A percentile compares a stretch with the other conserved stretches of the same genome.
Evolutionary conservation across 164 flowering plant genomes (phyloP).

Genomic region (Vitis rotundifolia): DNA sequence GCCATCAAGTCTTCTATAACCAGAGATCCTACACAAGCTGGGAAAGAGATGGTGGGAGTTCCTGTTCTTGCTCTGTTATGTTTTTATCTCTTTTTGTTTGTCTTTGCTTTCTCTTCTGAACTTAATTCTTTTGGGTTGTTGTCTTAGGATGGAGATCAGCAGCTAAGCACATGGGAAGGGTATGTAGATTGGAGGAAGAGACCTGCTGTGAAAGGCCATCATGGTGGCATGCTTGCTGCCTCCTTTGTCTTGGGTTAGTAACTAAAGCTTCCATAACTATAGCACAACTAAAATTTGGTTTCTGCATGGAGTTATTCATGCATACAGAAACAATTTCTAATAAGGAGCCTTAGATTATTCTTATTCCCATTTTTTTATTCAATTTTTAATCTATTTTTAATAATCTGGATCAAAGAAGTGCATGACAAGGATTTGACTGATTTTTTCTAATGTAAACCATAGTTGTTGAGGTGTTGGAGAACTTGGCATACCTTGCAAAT

Average conservation of each 20-base stretch:
- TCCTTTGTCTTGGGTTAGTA: slow-evolving; percentile 64
- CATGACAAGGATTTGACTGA: neutral
- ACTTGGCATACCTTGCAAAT: slow-evolving; percentile 76
- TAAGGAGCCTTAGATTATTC: neutral
- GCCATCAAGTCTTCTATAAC: neutral
- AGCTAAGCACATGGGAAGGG: slow-evolving; percentile 40
- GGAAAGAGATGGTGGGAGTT: slow-evolving; percentile 14
- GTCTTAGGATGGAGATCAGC: slow-evolving; percentile 29
- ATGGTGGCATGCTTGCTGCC: slow-evolving; percentile 86
- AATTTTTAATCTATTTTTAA: too few species aligned
- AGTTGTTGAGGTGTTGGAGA: slow-evolving; percentile 85
- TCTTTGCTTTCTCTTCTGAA: neutral
- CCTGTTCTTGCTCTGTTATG: neutral
- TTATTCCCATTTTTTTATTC: neutral
- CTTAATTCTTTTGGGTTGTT: neutral
- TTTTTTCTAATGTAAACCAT: neutral
- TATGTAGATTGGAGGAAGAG: slow-evolving; percentile 72
- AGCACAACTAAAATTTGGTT: too few species aligned
- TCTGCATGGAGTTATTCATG: too few species aligned
- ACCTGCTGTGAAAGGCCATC: slow-evolving; percentile 64
- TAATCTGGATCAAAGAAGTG: neutral
- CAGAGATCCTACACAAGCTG: neutral
- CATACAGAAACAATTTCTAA: neutral
- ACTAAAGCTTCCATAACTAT: too few species aligned
- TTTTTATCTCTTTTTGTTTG: neutral